Evolutionary conservation across 805 yeast species (phyloP).

Genomic region (Yamadazyma akitaensis): DNA sequence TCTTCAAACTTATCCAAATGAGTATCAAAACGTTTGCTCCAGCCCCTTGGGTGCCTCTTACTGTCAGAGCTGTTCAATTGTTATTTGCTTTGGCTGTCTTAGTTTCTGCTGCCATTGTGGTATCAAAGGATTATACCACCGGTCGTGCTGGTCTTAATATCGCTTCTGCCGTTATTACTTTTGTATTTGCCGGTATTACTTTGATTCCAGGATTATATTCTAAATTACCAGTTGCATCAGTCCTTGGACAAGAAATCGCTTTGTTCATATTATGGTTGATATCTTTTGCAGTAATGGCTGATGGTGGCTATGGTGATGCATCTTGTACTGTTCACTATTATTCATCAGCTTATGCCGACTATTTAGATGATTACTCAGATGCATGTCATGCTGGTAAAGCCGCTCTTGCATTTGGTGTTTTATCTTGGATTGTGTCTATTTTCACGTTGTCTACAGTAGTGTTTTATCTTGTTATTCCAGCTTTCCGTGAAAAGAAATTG

Average conservation of each 20-base stretch:
- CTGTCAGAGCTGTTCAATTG: constrained; percentile 14
- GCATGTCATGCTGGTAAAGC: constrained; percentile 22
- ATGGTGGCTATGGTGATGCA: constrained; percentile 15
- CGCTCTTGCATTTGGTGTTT: constrained; percentile 18
- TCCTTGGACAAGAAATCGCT: constrained; percentile 15
- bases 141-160: constrained; percentile 14
- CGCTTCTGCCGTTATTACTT: constrained; percentile 12
- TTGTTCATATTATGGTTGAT: constrained; percentile 22
- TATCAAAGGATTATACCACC: constrained; percentile 1
- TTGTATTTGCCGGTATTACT: constrained; percentile 9
- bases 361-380: not conserved
- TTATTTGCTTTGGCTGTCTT: constrained; percentile 15
- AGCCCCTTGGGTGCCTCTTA: constrained; percentile 5
- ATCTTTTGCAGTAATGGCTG: constrained; percentile 20
- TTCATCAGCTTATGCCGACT: not conserved
- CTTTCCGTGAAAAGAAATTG: constrained; percentile 1
- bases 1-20: not conserved
- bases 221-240: constrained; percentile 11
- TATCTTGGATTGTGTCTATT: constrained; percentile 20
- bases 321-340: constrained; percentile 5
- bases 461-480: constrained; percentile 18
- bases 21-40: not conserved
- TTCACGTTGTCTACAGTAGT: constrained; percentile 17
- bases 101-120: constrained; percentile 16
- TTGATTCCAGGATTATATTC: constrained; percentile 11